Evolutionary conservation across 2,329 filamentous ascomycete species (phyloP).

Genomic region (Botryosphaeria dothidea): DNA sequence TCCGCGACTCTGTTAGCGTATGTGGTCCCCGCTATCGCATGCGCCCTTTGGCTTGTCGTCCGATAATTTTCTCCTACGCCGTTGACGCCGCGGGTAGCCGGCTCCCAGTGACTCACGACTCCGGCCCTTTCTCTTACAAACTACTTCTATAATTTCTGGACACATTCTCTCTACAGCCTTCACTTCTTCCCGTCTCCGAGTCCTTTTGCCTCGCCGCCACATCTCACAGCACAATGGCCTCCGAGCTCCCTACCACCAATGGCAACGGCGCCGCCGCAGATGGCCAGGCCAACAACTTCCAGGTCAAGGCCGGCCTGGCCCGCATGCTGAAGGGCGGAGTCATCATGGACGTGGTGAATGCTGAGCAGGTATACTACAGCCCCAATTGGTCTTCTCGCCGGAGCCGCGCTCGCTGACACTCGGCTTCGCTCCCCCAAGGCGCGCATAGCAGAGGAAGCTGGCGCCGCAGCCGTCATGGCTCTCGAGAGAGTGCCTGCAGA

Average conservation of each 20-base stretch:
- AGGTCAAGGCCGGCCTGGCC: slow-evolving; percentile 90
- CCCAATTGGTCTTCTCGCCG: neutral
- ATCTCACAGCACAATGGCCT: slow-evolving; percentile 38
- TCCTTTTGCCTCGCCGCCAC: neutral
- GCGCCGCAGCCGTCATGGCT: slow-evolving; percentile 96
- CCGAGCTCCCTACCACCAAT: slow-evolving; percentile 51
- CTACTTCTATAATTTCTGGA: neutral
- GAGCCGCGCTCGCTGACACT: neutral
- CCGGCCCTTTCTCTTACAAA: neutral
- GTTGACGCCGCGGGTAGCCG: slow-evolving; percentile 13
- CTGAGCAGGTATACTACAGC: slow-evolving; percentile 64
- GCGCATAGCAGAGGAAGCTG: slow-evolving; percentile 95
- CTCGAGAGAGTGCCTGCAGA: slow-evolving; percentile 96
- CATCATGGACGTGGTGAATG: slow-evolving; percentile 98
- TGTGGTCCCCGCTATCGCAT: slow-evolving; percentile 3
- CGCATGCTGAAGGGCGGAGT: slow-evolving; percentile 99
- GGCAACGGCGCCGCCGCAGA: slow-evolving; percentile 44
- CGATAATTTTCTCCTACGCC: slow-evolving; percentile 2
- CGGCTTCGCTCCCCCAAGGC: slow-evolving; percentile 55
- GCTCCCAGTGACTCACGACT: slow-evolving; percentile 13
- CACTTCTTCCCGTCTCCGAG: neutral
- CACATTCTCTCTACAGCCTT: neutral
- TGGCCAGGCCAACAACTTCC: slow-evolving; percentile 62
- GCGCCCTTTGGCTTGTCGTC: slow-evolving; percentile 10
- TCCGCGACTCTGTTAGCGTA: slow-evolving; percentile 7